These are phyloP conservation scores for Sarocladiaceae sp. DNA, from an alignment of 2,329 filamentous ascomycete genomes.

Conservation along the genomic window DNA sequence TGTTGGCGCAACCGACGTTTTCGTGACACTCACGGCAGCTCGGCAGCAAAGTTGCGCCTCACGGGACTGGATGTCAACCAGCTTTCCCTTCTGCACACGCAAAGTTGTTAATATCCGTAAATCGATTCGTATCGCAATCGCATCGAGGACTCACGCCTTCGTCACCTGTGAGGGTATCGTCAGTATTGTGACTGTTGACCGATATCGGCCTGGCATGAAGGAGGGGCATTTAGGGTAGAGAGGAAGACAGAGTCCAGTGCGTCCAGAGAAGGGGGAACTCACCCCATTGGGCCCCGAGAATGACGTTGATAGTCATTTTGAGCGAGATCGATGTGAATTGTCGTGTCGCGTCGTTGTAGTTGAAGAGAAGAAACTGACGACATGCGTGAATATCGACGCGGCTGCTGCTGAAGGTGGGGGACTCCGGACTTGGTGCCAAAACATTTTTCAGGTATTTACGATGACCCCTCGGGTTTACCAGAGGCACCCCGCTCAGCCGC, in stretches of 20 bases:
- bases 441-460: not conserved
- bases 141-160: conserved; percentile 22
- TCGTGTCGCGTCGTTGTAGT: conserved; percentile 13
- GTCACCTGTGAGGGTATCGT: conserved; percentile 23
- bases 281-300: conserved; percentile 34
- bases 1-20: conserved; percentile 11
- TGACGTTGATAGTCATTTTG: conserved; percentile 24
- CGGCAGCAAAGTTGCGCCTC: conserved; percentile 26
- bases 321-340: conserved; percentile 14
- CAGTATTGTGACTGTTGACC: conserved; percentile 17
- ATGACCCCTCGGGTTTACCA: too few relatives aligned
- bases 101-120: conserved; percentile 14
- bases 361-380: conserved; percentile 10
- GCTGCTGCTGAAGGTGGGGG: not conserved
- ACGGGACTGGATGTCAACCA: conserved; percentile 27
- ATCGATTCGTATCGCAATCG: conserved; percentile 13
- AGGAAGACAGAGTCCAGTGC: conserved; percentile 10
- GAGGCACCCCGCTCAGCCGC: too few relatives aligned
- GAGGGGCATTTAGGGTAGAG: conserved; percentile 12
- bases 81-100: conserved; percentile 27
- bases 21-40: conserved; percentile 23
- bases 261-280: conserved; percentile 16
- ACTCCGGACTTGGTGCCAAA: not conserved
- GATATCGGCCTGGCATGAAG: conserved; percentile 15
- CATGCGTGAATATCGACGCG: not conserved